These are phyloP conservation scores for Backusella circina DNA, from an alignment of 192 early-diverging fungal species.

Conservation along the genomic window DNA sequence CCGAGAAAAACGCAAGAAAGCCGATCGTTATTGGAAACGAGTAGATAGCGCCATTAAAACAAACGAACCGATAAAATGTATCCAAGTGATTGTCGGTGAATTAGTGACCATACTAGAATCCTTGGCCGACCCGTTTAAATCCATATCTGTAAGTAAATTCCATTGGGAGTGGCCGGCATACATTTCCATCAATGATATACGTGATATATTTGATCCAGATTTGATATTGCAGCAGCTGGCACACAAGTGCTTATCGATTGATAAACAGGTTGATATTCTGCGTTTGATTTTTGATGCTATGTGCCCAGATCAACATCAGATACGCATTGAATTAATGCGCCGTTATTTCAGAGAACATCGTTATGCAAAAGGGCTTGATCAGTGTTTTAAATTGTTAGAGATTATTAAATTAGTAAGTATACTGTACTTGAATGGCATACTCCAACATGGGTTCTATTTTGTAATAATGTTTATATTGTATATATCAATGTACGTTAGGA, in stretches of 20 bases:
- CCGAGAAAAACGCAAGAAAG: constrained; percentile 53
- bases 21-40: constrained; percentile 68
- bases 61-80: background rate
- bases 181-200: constrained; percentile 21
- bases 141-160: background rate
- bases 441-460: background rate
- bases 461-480: background rate
- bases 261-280: background rate
- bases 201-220: constrained; percentile 53
- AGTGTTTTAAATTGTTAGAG: constrained; percentile 76
- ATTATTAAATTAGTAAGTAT: constrained; percentile 33
- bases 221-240: constrained; percentile 58
- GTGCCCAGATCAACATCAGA: constrained; percentile 3
- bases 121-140: background rate
- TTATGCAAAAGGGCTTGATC: constrained; percentile 58
- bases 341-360: background rate
- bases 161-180: constrained; percentile 29
- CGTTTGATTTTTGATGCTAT: background rate
- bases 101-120: background rate
- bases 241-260: constrained; percentile 54
- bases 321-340: constrained; percentile 2
- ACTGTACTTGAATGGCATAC: background rate
- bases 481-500: constrained; percentile 7
- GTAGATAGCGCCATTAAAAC: constrained; percentile 39
- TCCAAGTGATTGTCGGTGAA: background rate